Evolutionary conservation across 2,329 filamentous ascomycete species (phyloP), one percentile per base, ranked within the genome.

Genomic region (Cryphonectria radicalis): DNA sequence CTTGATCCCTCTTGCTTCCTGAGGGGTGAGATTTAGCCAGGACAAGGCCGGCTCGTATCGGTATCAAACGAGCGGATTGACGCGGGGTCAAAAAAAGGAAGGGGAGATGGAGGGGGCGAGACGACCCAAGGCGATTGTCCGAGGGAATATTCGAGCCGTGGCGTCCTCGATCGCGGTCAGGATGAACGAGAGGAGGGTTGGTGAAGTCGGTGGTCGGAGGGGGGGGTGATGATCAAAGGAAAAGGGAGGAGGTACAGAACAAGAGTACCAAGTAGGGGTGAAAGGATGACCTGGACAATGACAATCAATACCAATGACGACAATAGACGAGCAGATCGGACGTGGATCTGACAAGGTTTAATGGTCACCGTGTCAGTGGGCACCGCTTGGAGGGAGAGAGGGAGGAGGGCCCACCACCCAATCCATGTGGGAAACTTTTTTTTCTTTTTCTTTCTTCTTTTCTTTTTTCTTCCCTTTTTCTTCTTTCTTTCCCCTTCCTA

Each of bases 41-140:
- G 42, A 28, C 14, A 35, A 65, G 28, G 28, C 11, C 8, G 8
- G 43, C 37, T 25, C 62, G 42, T 63, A 63, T 69, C 55, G 43
- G 22, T 72, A 59, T 50, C 60, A 67, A 72, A 72, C 67, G 67
- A 70, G 67, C 43, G 70, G 67, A 70, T 70, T 67, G 63, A 66
- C 57, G 70, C 67, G 62, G 63, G 42, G 67, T 70, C 62, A 63
- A 63, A n/a, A 63, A n/a, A 53, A 28, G 35, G 25, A 42, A 25
- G 62, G 37, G 32, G n/a, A 40, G 32, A 13, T 22, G 37, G 42
- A 46, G 17, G 53, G 35, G 59, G 43, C 35, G 35, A 42, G 22
- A 40, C 50, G 22, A 43, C 28, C 22, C 32, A 43, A 22, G 37
- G 19, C 42, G 19, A 50, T 35, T 6, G 70, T 63, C 63, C 3